These are phyloP conservation scores for Metschnikowia similis DNA, from an alignment of 805 yeast genomes.

Conservation along the genomic window DNA sequence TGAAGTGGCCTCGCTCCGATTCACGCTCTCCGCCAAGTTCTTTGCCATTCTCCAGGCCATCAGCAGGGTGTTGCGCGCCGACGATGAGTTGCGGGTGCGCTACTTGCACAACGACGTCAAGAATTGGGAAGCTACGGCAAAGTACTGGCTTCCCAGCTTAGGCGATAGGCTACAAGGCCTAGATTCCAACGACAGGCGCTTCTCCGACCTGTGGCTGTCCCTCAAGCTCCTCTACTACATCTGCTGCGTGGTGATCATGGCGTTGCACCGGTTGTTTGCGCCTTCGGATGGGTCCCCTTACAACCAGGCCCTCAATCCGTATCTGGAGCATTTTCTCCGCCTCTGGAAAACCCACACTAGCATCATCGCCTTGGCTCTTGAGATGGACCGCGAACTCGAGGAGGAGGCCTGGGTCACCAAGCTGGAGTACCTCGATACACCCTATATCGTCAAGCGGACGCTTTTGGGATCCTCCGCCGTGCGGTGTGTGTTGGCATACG, in stretches of 20 bases:
- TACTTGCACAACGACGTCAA: slow-evolving; percentile 37
- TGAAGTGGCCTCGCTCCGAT: slow-evolving; percentile 28
- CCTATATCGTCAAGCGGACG: slow-evolving; percentile 28
- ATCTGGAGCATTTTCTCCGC: slow-evolving; percentile 50
- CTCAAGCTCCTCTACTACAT: slow-evolving; percentile 28
- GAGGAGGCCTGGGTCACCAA: slow-evolving; percentile 25
- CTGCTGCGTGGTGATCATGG: slow-evolving; percentile 29
- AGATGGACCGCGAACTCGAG: slow-evolving; percentile 40
- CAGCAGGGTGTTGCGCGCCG: slow-evolving; percentile 33
- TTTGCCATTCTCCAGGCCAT: slow-evolving; percentile 38
- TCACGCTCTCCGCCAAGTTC: slow-evolving; percentile 31
- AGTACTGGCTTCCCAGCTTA: slow-evolving; percentile 25
- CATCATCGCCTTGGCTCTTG: slow-evolving; percentile 55
- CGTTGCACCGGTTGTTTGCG: slow-evolving; percentile 30
- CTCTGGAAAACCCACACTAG: slow-evolving; percentile 67
- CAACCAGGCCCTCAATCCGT: slow-evolving; percentile 56
- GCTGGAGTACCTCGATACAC: slow-evolving; percentile 24
- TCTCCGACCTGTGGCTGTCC: slow-evolving; percentile 4
- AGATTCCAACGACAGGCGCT: slow-evolving; percentile 16
- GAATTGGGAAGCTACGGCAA: slow-evolving; percentile 21
- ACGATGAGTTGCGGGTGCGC: slow-evolving; percentile 40
- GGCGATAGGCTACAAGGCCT: slow-evolving; percentile 6
- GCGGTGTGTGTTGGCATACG: slow-evolving; percentile 56
- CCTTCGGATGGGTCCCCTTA: slow-evolving; percentile 22
- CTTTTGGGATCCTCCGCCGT: slow-evolving; percentile 63